Evolutionary conservation across 306 rosid species (phyloP).

Genomic region (Prunus kanzakura): DNA sequence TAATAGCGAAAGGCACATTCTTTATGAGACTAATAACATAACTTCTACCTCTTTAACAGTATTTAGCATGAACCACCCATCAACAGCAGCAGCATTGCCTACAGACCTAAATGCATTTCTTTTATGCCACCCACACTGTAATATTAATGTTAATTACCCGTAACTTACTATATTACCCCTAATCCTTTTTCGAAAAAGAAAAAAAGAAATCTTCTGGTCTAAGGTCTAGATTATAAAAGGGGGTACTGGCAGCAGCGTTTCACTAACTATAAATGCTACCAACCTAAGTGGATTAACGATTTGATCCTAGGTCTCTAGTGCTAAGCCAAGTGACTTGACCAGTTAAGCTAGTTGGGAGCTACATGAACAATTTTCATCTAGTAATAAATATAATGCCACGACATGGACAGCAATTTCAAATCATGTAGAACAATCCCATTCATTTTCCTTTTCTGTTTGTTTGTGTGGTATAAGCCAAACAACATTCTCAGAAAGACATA

Average conservation of each 20-base stretch:
- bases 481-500: not conserved
- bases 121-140: too few species aligned
- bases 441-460: not conserved
- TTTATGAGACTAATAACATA: not conserved
- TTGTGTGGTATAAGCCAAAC: not conserved
- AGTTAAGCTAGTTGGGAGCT: not conserved
- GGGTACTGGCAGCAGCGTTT: not conserved
- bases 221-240: not conserved
- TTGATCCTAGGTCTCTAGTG: not conserved
- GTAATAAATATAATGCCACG: not conserved
- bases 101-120: not conserved
- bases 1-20: not conserved
- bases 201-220: not conserved
- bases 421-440: not conserved
- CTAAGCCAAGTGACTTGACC: not conserved
- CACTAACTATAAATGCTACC: not conserved
- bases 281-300: not conserved
- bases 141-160: too few species aligned
- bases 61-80: not conserved
- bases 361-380: not conserved
- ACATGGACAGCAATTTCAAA: not conserved
- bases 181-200: not conserved
- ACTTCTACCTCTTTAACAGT: not conserved
- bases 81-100: not conserved
- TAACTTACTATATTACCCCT: too few species aligned